A percentile compares a stretch with the other conserved stretches of the same genome.
Evolutionary conservation across 2,329 filamentous ascomycete species (phyloP).

Genomic region (Cyclaneusma minus): DNA sequence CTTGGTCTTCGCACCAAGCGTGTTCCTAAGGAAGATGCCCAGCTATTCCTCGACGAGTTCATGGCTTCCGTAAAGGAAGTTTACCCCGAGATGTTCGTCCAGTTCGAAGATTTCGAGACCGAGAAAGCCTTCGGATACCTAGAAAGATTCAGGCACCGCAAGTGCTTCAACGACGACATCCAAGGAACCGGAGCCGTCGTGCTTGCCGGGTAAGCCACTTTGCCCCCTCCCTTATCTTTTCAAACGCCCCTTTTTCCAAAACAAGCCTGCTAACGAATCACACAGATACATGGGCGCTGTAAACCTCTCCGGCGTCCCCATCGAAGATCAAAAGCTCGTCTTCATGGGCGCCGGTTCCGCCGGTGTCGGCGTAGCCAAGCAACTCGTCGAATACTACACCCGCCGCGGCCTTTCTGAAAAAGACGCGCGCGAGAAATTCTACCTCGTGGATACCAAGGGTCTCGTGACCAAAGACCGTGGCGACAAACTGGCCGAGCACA

Average conservation of each 20-base stretch:
- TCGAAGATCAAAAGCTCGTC: conserved; percentile 83
- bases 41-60: conserved; percentile 91
- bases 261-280: conserved; percentile 35
- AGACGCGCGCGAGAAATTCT: conserved; percentile 82
- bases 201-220: conserved; percentile 51
- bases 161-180: conserved; percentile 98
- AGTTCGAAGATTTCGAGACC: conserved; percentile 97
- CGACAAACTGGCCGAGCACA: conserved; percentile 85
- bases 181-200: conserved; percentile 95
- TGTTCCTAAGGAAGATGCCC: conserved; percentile 60
- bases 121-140: conserved; percentile 81
- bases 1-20: conserved; percentile 79
- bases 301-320: conserved; percentile 69
- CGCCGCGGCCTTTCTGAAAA: conserved; percentile 80
- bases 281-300: conserved; percentile 54
- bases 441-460: conserved; percentile 92
- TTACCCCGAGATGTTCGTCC: conserved; percentile 53
- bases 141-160: conserved; percentile 80
- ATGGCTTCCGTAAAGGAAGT: conserved; percentile 79
- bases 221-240: not conserved
- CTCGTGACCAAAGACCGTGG: conserved; percentile 87
- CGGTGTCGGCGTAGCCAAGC: conserved; percentile 93
- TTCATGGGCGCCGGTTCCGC: conserved; percentile 95
- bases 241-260: conserved; percentile 1
- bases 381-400: conserved; percentile 94